Conservation (phyloP, 768 basidiomycete species). For the Kwoniella shandongensis region DNA sequence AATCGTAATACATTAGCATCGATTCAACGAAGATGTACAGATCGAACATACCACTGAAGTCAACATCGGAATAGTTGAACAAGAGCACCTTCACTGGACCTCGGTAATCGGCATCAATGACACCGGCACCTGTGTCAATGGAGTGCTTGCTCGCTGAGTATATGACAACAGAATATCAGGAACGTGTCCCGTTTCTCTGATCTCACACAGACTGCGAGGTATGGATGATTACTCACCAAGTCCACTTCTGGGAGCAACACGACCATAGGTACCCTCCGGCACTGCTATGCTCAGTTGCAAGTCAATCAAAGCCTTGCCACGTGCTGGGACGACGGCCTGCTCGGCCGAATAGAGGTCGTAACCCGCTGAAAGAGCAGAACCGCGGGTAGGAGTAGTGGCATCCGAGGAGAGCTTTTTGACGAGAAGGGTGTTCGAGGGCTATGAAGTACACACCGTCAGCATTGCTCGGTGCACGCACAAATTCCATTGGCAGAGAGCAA, state of each 20-base stretch:
- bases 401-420: slow-evolving; percentile 81
- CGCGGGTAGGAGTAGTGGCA: slow-evolving; percentile 80
- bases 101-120: slow-evolving; percentile 94
- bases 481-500: too few relatives aligned
- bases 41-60: slow-evolving; percentile 69
- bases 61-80: slow-evolving; percentile 85
- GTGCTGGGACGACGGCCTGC: slow-evolving; percentile 76
- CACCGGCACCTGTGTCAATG: slow-evolving; percentile 97
- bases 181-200: too few relatives aligned
- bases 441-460: too few relatives aligned
- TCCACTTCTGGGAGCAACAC: slow-evolving; percentile 92
- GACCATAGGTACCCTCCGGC: slow-evolving; percentile 89
- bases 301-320: slow-evolving; percentile 85
- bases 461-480: too few relatives aligned
- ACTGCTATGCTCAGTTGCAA: slow-evolving; percentile 92
- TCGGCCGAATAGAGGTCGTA: slow-evolving; percentile 94
- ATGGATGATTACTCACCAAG: slow-evolving; percentile 69
- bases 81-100: slow-evolving; percentile 86
- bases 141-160: slow-evolving; percentile 96
- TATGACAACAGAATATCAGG: too few relatives aligned
- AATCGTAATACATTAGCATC: not conserved
- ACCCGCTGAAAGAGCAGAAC: slow-evolving; percentile 82
- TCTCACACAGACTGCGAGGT: too few relatives aligned
- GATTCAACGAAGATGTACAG: not conserved
- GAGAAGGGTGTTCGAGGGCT: slow-evolving; percentile 57